These are phyloP conservation scores for Borealophlyctis nickersoniae DNA, from an alignment of 192 early-diverging fungal species.

Conservation along the genomic window DNA sequence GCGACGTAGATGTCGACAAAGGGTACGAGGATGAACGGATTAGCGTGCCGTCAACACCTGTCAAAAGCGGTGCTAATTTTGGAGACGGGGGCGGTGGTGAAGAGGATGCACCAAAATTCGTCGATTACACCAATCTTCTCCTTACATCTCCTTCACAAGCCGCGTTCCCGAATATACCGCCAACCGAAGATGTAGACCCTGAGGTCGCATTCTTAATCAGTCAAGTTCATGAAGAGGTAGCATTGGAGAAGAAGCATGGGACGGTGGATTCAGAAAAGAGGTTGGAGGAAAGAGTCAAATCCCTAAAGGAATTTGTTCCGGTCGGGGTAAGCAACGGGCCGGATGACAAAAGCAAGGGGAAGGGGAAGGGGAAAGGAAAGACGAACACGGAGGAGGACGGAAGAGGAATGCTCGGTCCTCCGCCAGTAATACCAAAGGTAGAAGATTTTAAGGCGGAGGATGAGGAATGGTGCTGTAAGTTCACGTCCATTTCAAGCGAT, in stretches of 20 bases:
- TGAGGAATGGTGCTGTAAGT: slow-evolving; percentile 25
- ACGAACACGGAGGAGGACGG: neutral
- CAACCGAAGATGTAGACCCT: slow-evolving; percentile 7
- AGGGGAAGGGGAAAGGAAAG: neutral
- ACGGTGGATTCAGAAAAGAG: neutral
- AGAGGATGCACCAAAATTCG: slow-evolving; percentile 5
- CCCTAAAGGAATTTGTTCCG: slow-evolving; percentile 17
- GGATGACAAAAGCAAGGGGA: neutral
- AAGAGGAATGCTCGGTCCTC: slow-evolving; percentile 9
- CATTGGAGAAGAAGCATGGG: slow-evolving; percentile 26
- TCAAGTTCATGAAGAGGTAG: slow-evolving; percentile 22
- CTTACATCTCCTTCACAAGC: slow-evolving; percentile 29
- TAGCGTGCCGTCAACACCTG: slow-evolving; percentile 15
- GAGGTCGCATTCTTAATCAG: slow-evolving; percentile 21
- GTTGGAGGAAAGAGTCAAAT: slow-evolving; percentile 17
- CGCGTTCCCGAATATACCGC: neutral
- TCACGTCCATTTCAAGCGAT: neutral
- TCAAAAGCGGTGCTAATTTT: too few species aligned
- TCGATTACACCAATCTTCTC: slow-evolving; percentile 38
- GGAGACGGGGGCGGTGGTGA: neutral
- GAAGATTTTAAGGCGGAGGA: slow-evolving; percentile 12
- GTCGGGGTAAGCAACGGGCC: neutral
- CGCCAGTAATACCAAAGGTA: slow-evolving; percentile 6
- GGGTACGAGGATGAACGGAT: slow-evolving; percentile 26
- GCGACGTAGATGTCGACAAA: slow-evolving; percentile 20